Base-by-base conservation (phyloP, 768 basidiomycete species). In the Mycena vitilis region DNA sequence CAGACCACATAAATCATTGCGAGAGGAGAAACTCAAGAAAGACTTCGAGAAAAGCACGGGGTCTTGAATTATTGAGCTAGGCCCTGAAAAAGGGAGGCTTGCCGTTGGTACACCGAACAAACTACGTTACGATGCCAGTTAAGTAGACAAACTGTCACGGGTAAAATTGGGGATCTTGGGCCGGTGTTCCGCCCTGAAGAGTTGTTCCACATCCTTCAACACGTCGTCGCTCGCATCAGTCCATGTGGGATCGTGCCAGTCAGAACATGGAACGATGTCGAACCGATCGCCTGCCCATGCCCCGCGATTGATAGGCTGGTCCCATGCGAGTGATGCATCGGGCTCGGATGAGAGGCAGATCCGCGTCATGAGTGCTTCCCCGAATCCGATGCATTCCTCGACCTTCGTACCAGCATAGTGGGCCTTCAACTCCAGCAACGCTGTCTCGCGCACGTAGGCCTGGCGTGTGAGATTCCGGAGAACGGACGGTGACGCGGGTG, bases 281-380 rank as follows among this genome's bases (percentile, higher is more conserved):
- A 74, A 73, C 2, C 73, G 63, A 65, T 74, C 70, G 5, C 73
- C 73, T 7, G 73, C 73, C 30, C 30, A 30, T 30, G 30, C 30
- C 72, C 73, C 12, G 63, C 66, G 42, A 73, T 64, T 25, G 73
- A 52, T 11, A 38, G 34, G 2, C 60, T 68, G 16, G 2, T 60
- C 68, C 47, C 64, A 69, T 2, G 10, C 7, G 65, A 67, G 63
- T 5, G 63, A 22, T 16, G 38, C 58, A 9, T 54, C 57, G 16
- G 40, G 45, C 37, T 69, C 56, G 34, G 66, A 66, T 11, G 73
- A 73, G 25, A 66, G 68, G 66, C 72, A 72, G 16, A 74, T 74
- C 15, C 66, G 61, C 7, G 63, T 37, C 15, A 68, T 42, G 4
- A 70, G 6, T 23, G 54, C 57, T 9, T 68, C 55, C 23, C 62